Evolutionary conservation across 352 stramenopile genomes (phyloP).

Genomic region (Phytophthora litchii): DNA sequence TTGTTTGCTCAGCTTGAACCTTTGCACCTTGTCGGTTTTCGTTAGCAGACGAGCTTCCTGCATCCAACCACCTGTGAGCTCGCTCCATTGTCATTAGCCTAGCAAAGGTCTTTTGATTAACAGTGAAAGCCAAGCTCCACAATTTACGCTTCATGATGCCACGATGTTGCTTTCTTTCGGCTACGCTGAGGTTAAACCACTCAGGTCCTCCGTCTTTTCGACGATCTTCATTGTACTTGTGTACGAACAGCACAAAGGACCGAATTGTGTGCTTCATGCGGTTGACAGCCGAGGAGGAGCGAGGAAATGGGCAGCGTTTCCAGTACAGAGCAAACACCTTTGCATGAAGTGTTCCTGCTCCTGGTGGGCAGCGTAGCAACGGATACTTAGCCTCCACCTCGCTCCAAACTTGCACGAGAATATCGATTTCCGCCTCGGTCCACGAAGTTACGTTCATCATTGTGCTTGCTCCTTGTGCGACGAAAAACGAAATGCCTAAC

Average conservation of each 20-base stretch:
- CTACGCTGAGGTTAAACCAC: constrained; percentile 25
- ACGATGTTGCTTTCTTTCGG: constrained; percentile 12
- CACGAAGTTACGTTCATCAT: constrained; percentile 23
- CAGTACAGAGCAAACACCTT: constrained; percentile 24
- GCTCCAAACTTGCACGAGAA: constrained; percentile 25
- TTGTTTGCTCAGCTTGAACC: no score
- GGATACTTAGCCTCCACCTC: constrained; percentile 28
- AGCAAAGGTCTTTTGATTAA: constrained; percentile 19
- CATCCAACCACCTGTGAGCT: constrained; percentile 17
- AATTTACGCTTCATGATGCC: not conserved
- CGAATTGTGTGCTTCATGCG: constrained; percentile 19
- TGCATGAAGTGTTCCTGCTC: constrained; percentile 9
- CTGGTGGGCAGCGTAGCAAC: constrained; percentile 8
- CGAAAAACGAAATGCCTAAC: no score
- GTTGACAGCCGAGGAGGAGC: constrained; percentile 6
- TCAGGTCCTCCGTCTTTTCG: constrained; percentile 14
- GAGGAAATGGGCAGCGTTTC: constrained; percentile 4
- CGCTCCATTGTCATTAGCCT: constrained; percentile 27
- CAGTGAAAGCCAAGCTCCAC: not conserved
- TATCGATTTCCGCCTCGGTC: constrained; percentile 26
- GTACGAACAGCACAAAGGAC: constrained; percentile 25
- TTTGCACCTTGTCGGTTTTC: not conserved
- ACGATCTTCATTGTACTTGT: constrained; percentile 19
- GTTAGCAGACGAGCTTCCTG: not conserved
- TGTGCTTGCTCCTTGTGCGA: not conserved